These are phyloP conservation scores for Bidens hawaiensis DNA, from an alignment of 140 eudicot species.

Conservation along the genomic window DNA sequence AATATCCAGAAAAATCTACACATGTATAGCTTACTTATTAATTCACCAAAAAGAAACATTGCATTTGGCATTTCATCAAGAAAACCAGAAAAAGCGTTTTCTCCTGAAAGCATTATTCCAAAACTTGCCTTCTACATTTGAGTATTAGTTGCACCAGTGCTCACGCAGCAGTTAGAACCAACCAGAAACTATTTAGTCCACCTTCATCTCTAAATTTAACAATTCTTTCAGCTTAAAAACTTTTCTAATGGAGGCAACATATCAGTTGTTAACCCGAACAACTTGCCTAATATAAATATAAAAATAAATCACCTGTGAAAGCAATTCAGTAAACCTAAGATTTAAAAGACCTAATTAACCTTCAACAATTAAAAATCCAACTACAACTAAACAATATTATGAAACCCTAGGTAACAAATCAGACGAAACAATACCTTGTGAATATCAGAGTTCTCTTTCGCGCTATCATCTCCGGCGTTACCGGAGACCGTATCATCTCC, in stretches of 20 bases:
- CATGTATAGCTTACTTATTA: neutral
- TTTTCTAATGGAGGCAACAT: too few species aligned
- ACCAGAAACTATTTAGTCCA: neutral
- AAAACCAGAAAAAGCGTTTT: neutral
- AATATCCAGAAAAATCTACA: neutral
- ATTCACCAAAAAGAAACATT: neutral
- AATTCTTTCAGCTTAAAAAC: neutral
- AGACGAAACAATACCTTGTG: slow-evolving; percentile 37
- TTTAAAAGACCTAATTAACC: neutral
- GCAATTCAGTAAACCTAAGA: too few species aligned
- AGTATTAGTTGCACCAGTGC: neutral
- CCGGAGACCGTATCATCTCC: slow-evolving; percentile 7
- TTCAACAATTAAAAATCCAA: too few species aligned
- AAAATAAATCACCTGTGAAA: too few species aligned
- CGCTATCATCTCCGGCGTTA: slow-evolving; percentile 32
- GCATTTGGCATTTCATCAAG: neutral
- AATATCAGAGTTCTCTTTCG: slow-evolving; percentile 64
- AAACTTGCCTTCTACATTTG: neutral
- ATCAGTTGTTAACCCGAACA: too few species aligned
- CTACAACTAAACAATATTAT: too few species aligned
- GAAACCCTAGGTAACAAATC: too few species aligned
- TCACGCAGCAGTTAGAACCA: neutral
- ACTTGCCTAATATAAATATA: neutral
- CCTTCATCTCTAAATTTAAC: neutral
- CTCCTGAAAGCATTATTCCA: neutral